Evolutionary conservation across 371 early-diverging fungal genomes (phyloP).

Genomic region (Syncephalastrum sp.): DNA sequence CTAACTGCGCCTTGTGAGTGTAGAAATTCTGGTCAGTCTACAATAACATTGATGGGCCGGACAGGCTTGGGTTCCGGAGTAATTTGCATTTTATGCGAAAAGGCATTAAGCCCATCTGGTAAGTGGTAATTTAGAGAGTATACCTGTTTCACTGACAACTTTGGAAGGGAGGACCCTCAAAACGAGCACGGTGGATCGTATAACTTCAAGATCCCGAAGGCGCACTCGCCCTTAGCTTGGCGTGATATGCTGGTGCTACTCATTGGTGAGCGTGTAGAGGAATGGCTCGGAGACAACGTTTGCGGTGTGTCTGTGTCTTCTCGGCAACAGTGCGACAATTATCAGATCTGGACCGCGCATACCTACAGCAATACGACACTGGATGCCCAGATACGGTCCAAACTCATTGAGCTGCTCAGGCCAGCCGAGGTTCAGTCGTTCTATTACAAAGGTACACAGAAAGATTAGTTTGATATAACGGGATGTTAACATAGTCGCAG

Average conservation of each 20-base stretch:
- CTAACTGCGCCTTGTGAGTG: not conserved
- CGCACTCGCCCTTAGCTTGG: constrained; percentile 51
- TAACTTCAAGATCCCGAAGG: constrained; percentile 64
- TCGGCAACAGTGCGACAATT: constrained; percentile 59
- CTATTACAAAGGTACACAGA: constrained; percentile 58
- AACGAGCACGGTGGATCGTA: constrained; percentile 80
- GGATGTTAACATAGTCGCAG: constrained; percentile 13
- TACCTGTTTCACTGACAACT: not conserved
- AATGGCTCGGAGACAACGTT: constrained; percentile 57
- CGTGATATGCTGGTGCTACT: constrained; percentile 58
- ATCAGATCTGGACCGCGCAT: constrained; percentile 65
- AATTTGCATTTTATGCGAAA: constrained; percentile 68
- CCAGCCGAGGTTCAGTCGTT: constrained; percentile 54
- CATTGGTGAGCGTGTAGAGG: constrained; percentile 62
- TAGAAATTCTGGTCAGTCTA: constrained; percentile 58
- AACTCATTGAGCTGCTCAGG: constrained; percentile 39
- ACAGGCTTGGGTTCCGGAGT: constrained; percentile 46
- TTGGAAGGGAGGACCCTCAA: constrained; percentile 63
- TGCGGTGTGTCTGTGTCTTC: constrained; percentile 62
- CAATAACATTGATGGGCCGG: constrained; percentile 55
- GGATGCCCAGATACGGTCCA: constrained; percentile 39
- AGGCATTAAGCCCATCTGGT: constrained; percentile 76
- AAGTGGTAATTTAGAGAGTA: not conserved
- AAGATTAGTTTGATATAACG: not conserved
- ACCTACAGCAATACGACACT: constrained; percentile 21